These are phyloP conservation scores for Haplosporangium sp. DNA, from an alignment of 371 early-diverging fungal genomes.

Conservation along the genomic window DNA sequence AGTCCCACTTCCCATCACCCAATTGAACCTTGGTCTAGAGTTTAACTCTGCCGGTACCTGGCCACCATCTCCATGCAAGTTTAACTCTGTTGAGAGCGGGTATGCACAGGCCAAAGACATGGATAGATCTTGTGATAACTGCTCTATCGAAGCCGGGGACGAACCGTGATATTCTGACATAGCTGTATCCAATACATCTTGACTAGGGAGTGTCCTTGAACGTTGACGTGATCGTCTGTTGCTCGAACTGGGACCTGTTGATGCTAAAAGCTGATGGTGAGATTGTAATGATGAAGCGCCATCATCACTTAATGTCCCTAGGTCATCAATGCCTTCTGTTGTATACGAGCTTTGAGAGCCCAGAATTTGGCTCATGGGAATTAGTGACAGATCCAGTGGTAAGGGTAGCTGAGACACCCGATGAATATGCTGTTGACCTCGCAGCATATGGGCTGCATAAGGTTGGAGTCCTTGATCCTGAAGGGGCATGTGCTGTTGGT, in stretches of 20 bases:
- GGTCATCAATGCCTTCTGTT: not conserved
- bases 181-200: not conserved
- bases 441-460: not conserved
- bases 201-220: not conserved
- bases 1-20: not conserved
- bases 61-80: not conserved
- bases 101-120: not conserved
- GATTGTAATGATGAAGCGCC: not conserved
- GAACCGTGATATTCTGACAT: not conserved
- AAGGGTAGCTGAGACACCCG: not conserved
- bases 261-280: not conserved
- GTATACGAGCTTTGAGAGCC: not conserved
- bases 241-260: not conserved
- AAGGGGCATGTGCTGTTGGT: not conserved
- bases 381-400: not conserved
- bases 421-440: not conserved
- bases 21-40: not conserved
- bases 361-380: not conserved
- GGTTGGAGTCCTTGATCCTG: not conserved
- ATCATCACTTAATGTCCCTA: not conserved
- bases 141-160: not conserved
- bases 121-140: not conserved
- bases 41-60: not conserved
- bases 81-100: not conserved
- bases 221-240: not conserved